phyloP scores from a whole-genome alignment of 768 basidiomycete species.

The Strobilomyces echinocephalus region DNA sequence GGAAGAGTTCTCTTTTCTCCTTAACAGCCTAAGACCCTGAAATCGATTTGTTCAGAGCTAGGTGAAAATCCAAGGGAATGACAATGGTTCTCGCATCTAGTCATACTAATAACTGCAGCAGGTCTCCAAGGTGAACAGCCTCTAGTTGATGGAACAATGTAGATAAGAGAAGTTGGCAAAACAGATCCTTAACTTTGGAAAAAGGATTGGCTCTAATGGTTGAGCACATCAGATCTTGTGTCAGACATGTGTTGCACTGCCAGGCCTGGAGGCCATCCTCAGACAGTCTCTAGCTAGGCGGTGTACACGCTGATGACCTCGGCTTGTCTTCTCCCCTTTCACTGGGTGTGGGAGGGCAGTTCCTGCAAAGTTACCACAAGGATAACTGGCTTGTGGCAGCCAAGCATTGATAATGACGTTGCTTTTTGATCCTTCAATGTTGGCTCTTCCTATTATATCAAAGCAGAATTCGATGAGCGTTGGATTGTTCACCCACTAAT shows the following conservation, averaged over 20 bases:
- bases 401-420: too few species aligned
- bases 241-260: not conserved
- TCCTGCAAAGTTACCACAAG: too few species aligned
- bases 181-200: conserved; percentile 78
- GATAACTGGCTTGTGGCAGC: too few species aligned
- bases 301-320: conserved; percentile 41
- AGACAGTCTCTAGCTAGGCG: conserved; percentile 45
- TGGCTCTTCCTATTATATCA: too few species aligned
- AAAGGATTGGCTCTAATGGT: conserved; percentile 78
- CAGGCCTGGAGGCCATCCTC: conserved; percentile 38
- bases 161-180: too few species aligned
- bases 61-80: conserved; percentile 53
- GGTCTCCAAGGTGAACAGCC: conserved; percentile 80
- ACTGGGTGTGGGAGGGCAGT: too few species aligned
- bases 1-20: conserved; percentile 1
- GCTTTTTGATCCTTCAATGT: too few species aligned
- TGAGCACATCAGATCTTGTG: conserved; percentile 36
- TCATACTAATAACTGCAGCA: conserved; percentile 75
- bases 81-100: conserved; percentile 64
- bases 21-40: conserved; percentile 39
- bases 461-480: too few species aligned
- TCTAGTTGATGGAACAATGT: too few species aligned
- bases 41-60: conserved; percentile 73
- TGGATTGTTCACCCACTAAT: too few species aligned
- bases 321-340: too few species aligned